Conservation (phyloP, 805 yeast species). For the Ogataea corticis region DNA sequence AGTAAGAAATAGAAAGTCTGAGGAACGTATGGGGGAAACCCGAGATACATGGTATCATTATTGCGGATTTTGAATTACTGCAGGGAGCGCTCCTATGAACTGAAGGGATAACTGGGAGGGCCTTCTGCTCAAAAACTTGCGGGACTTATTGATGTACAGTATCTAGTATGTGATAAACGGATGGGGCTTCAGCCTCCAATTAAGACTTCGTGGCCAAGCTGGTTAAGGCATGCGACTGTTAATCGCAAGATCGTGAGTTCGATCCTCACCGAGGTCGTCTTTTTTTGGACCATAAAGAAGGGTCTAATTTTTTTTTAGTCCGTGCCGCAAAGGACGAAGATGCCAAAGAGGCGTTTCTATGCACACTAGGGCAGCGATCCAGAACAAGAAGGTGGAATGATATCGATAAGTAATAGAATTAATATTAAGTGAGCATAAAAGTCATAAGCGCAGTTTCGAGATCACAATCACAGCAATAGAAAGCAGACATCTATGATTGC, state of each 20-base stretch:
- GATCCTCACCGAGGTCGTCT: conserved; percentile 29
- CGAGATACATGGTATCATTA: too few species aligned
- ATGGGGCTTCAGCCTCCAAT: background rate
- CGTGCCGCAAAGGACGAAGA: too few species aligned
- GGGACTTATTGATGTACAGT: too few species aligned
- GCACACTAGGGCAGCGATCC: too few species aligned
- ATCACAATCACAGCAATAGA: background rate
- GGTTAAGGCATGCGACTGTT: conserved; percentile 32
- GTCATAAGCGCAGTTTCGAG: conserved; percentile 5
- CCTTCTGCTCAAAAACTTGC: too few species aligned
- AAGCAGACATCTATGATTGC: background rate
- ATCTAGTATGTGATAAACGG: background rate
- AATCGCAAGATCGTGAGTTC: conserved; percentile 31
- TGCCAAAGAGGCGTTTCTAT: too few species aligned
- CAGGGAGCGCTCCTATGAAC: too few species aligned
- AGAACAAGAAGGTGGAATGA: background rate
- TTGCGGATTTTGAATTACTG: too few species aligned
- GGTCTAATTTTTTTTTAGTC: background rate
- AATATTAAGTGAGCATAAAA: conserved; percentile 3
- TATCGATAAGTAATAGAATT: background rate
- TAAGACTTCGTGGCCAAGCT: conserved; percentile 29
- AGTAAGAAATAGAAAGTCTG: too few species aligned
- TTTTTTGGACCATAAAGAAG: background rate
- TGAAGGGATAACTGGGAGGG: too few species aligned
- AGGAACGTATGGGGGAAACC: too few species aligned